These are phyloP conservation scores for Isatis lusitanica DNA, from an alignment of 441 rosid genomes.

Conservation along the genomic window DNA sequence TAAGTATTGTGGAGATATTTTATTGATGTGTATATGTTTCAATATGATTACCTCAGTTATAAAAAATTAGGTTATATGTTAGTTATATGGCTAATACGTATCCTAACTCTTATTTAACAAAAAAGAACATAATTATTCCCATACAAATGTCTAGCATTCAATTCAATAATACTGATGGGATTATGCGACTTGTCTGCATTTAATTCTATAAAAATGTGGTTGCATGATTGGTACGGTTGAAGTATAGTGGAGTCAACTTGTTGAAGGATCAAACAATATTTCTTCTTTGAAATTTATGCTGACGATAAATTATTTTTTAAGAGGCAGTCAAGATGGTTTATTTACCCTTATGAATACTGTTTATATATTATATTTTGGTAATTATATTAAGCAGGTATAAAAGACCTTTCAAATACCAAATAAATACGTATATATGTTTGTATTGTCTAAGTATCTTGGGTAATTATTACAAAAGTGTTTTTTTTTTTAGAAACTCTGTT, in stretches of 20 bases:
- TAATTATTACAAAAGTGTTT: too few relatives aligned
- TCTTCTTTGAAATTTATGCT: background rate
- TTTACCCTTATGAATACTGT: background rate
- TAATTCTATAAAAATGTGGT: background rate
- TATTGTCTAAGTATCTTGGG: too few relatives aligned
- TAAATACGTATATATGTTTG: background rate
- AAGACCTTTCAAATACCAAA: background rate
- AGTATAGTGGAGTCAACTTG: slow-evolving; percentile 16
- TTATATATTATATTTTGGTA: background rate
- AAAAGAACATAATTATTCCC: background rate
- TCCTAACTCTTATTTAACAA: background rate
- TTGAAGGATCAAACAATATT: background rate
- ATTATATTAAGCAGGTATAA: background rate
- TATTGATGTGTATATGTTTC: background rate
- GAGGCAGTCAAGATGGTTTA: background rate
- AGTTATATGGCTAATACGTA: background rate
- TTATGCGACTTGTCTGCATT: slow-evolving; percentile 1
- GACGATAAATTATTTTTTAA: background rate
- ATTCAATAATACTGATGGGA: background rate
- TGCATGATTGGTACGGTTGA: background rate
- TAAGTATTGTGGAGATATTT: background rate
- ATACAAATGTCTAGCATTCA: background rate
- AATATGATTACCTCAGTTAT: slow-evolving; percentile 7
- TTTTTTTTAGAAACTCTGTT: too few relatives aligned
- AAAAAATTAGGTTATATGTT: slow-evolving; percentile 10